Base-by-base conservation (phyloP, 768 basidiomycete genomes). In the Macrolepiota albuminosa region DNA sequence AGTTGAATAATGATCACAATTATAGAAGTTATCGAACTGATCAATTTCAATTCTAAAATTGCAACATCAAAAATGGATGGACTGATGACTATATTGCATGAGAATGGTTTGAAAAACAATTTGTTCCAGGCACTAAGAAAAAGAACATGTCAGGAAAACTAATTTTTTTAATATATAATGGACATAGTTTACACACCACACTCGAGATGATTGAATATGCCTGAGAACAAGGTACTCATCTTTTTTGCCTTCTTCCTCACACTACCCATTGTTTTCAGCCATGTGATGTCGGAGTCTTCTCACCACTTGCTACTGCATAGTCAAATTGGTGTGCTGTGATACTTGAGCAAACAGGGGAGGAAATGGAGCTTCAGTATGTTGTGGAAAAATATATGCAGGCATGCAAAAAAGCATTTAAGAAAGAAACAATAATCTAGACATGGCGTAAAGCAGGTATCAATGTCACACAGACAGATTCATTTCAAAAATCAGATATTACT, bases 151-250 rank as follows among this genome's bases (percentile, higher is more conserved):
- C 48, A 4, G 64, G 58, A 6, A 69, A 71, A n/a, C 66, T 63
- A 7, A 74, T 78, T 37, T 57, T 81, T 0, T 73, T 82, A 24
- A 72, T 79, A 29, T 70, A 69, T 21, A 47, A 81, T 70, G 77
- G 79, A 1, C 80, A 81, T 67, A 70, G 69, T 43, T 81, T 78
- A 0, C 80, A 82, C 63, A 60, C 60, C 39, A 70, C 66, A 0
- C 31, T 59, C 0, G 33, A 61, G 4, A 66, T 78, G 43, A 56
- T 63, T n/a, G 21, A 21, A 21, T 21, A 21, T 21, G 21, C 21
- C 21, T 21, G 21, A 21, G 21, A 21, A 21, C 21, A 21, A 21
- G 21, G 21, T 21, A 21, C 1, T 21, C 21, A 21, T 21, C 21
- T 21, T 21, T 21, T 21, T 21, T 21, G 21, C 21, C 21, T 21